These are phyloP conservation scores for Eragrostis curvula DNA, from an alignment of 176 grass and related monocot genomes.

Conservation along the genomic window DNA sequence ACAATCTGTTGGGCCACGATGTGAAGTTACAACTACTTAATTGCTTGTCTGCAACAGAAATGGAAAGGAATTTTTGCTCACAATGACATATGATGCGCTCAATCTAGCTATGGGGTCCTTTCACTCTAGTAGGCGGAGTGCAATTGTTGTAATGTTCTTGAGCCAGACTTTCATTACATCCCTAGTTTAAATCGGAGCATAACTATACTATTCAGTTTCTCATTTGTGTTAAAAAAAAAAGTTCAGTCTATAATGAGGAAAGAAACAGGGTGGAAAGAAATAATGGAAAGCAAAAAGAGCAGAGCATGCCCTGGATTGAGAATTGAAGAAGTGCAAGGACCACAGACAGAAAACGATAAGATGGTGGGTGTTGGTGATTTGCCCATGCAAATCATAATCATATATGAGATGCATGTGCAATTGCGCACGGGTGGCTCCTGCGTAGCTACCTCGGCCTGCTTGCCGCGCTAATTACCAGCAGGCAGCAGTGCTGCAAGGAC, in stretches of 20 bases:
- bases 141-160: too few relatives aligned
- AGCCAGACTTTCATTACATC: too few relatives aligned
- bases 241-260: background rate
- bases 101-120: too few relatives aligned
- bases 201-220: background rate
- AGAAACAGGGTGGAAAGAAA: background rate
- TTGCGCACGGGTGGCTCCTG: slow-evolving; percentile 8
- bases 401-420: background rate
- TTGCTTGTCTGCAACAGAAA: slow-evolving; percentile 7
- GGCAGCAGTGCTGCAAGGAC: too few relatives aligned
- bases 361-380: slow-evolving; percentile 8
- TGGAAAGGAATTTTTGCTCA: background rate
- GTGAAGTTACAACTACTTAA: slow-evolving; percentile 14
- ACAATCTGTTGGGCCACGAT: slow-evolving; percentile 13
- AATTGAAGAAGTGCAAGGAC: slow-evolving; percentile 5
- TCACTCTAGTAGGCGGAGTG: too few relatives aligned
- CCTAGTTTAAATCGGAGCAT: too few relatives aligned
- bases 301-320: background rate
- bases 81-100: too few relatives aligned
- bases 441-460: background rate
- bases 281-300: background rate
- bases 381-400: slow-evolving; percentile 27
- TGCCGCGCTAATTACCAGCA: background rate
- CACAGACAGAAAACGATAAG: slow-evolving; percentile 14
- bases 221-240: too few relatives aligned